Conservation (phyloP, 1,139 yeast species). For the Sugiyamaella castrensis region DNA sequence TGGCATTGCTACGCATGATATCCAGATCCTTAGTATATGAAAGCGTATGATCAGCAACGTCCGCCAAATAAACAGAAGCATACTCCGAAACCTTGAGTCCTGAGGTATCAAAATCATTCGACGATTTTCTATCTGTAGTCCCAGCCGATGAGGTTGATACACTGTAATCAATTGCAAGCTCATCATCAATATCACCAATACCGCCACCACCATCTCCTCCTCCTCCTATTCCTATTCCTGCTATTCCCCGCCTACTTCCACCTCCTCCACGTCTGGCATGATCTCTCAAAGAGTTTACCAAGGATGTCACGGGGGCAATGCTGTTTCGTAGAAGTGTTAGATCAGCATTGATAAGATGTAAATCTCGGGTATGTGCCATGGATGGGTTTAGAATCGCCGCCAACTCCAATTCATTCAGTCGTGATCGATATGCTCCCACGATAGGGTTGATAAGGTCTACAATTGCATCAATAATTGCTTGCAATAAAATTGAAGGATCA, state of each 20-base stretch:
- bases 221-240: too few relatives aligned
- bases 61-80: slow-evolving; percentile 47
- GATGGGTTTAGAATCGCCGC: slow-evolving; percentile 50
- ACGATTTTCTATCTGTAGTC: too few relatives aligned
- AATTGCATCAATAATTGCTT: slow-evolving; percentile 51
- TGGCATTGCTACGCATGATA: slow-evolving; percentile 49
- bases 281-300: slow-evolving; percentile 45
- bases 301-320: slow-evolving; percentile 45
- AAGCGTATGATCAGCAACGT: slow-evolving; percentile 52
- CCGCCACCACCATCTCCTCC: not conserved
- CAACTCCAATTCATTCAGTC: slow-evolving; percentile 48
- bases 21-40: slow-evolving; percentile 51
- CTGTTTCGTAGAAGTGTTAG: slow-evolving; percentile 45
- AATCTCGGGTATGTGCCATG: slow-evolving; percentile 48
- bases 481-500: slow-evolving; percentile 50
- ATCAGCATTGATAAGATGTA: slow-evolving; percentile 53
- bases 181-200: not conserved
- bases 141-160: not conserved
- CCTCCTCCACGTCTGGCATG: slow-evolving; percentile 1
- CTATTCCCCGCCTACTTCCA: not conserved
- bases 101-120: not conserved
- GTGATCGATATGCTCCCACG: slow-evolving; percentile 52
- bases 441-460: slow-evolving; percentile 60
- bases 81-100: slow-evolving; percentile 34
- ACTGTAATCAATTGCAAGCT: not conserved